Conservation (phyloP, 2,329 filamentous ascomycete species). For the Aaosphaeria pasadenensis region DNA sequence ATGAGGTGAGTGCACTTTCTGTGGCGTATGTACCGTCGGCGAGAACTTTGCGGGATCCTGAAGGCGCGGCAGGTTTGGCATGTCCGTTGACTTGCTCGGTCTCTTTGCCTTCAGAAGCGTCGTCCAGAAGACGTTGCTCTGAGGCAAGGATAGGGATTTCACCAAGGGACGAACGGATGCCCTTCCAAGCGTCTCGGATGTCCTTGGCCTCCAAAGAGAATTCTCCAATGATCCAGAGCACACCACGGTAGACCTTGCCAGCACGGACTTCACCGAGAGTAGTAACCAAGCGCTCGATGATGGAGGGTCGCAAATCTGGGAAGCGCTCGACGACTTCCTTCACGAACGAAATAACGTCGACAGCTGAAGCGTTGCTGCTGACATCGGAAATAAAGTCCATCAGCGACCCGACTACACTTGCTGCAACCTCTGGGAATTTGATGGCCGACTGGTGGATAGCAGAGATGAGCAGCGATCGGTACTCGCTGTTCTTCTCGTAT, state of each 20-base stretch:
- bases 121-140: constrained; percentile 86
- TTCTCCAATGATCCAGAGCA: constrained; percentile 96
- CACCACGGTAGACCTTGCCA: constrained; percentile 94
- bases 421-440: constrained; percentile 97
- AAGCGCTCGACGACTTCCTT: constrained; percentile 99
- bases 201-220: constrained; percentile 93
- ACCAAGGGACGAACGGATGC: constrained; percentile 87
- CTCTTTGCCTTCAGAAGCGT: constrained; percentile 62
- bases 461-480: constrained; percentile 86
- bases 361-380: constrained; percentile 94
- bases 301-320: constrained; percentile 80
- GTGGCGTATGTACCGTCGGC: constrained; percentile 98
- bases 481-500: constrained; percentile 72
- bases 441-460: constrained; percentile 98
- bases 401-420: constrained; percentile 90
- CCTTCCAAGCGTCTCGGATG: constrained; percentile 94
- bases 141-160: constrained; percentile 97
- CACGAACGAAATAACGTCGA: constrained; percentile 97
- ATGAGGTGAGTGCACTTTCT: constrained; percentile 90
- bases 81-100: constrained; percentile 76
- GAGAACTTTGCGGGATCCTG: constrained; percentile 84
- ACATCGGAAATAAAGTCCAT: constrained; percentile 99
- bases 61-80: constrained; percentile 70
- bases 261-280: constrained; percentile 91
- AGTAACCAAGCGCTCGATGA: constrained; percentile 82